phyloP scores from a whole-genome alignment of 768 basidiomycete genomes.

The Tremella yokohamensis region DNA sequence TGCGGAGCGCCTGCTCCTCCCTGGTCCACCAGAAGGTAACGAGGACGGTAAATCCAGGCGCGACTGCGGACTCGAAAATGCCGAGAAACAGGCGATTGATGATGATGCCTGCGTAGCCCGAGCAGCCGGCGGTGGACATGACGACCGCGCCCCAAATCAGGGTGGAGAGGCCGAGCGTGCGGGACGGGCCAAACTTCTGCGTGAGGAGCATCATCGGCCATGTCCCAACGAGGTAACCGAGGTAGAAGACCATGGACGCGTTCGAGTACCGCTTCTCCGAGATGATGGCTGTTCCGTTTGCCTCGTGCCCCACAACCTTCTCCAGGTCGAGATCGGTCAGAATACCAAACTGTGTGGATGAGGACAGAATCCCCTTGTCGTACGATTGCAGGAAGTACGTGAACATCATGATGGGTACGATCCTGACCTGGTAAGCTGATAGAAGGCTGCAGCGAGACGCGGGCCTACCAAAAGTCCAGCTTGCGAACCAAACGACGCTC shows the following conservation, averaged over 20 bases:
- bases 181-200: background rate
- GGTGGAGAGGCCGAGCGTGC: background rate
- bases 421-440: background rate
- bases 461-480: background rate
- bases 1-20: no score
- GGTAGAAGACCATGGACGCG: constrained; percentile 2
- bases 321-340: background rate
- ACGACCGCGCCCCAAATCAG: no score
- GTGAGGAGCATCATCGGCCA: constrained; percentile 1
- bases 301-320: background rate
- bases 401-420: constrained; percentile 1
- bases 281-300: background rate
- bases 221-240: background rate
- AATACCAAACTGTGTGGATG: constrained; percentile 1
- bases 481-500: background rate
- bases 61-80: constrained; percentile 25
- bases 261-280: background rate
- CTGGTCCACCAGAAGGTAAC: no score
- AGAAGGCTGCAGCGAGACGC: background rate
- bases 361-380: constrained; percentile 1
- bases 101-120: constrained; percentile 30
- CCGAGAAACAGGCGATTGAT: constrained; percentile 45
- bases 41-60: no score
- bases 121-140: constrained; percentile 55
- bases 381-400: constrained; percentile 2